Evolutionary conservation across 1,284 basidiomycete genomes (phyloP).

Genomic region (Puccinia novopanici): DNA sequence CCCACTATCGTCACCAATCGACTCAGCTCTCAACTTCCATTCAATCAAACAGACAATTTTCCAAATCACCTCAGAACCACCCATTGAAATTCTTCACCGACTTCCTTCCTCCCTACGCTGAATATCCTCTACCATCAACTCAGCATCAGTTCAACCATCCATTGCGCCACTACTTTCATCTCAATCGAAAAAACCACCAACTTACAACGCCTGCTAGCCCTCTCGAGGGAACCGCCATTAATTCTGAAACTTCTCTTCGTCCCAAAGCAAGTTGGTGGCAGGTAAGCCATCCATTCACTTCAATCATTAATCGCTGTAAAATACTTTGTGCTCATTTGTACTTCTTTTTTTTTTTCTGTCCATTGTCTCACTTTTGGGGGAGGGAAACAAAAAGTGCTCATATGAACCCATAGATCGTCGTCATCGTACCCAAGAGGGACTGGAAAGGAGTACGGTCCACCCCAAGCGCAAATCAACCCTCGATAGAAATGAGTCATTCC

Average conservation of each 20-base stretch:
- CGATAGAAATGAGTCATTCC: conserved; percentile 14
- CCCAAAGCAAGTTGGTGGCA: conserved; percentile 21
- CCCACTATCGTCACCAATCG: neutral
- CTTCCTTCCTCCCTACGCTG: neutral
- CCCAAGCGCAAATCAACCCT: neutral
- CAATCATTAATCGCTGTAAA: too few species aligned
- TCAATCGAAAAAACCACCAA: neutral
- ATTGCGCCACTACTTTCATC: conserved; percentile 21
- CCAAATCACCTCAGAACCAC: conserved; percentile 13
- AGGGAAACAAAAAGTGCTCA: neutral
- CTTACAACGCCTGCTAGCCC: neutral
- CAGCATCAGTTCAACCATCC: neutral
- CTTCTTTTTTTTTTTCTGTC: neutral
- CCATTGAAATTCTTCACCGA: conserved; percentile 29
- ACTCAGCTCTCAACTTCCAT: neutral
- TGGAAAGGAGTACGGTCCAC: neutral
- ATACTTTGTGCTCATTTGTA: too few species aligned
- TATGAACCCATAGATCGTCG: neutral
- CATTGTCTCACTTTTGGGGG: neutral
- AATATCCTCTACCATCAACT: neutral
- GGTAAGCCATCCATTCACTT: neutral
- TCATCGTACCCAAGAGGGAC: neutral
- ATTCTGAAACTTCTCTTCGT: neutral
- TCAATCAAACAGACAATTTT: neutral
- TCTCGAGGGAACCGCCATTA: neutral